Base-by-base conservation (phyloP, 192 early-diverging fungal genomes). In the Rhizophagus clarus region DNA sequence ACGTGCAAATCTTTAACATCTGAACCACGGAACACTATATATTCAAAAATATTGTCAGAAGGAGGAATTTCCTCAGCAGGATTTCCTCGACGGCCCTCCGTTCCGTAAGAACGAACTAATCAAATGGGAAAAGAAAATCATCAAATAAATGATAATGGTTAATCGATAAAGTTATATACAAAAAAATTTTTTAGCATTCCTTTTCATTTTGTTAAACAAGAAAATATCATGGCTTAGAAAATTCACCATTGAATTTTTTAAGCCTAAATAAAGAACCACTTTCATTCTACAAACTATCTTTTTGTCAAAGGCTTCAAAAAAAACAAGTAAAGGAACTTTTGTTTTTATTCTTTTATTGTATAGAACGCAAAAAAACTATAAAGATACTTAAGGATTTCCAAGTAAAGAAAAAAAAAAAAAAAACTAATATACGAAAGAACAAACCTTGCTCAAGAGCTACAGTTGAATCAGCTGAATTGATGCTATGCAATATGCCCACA, bases 1-100 rank as follows among this genome's bases (percentile, higher is more conserved):
- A 90, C 89, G 61, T 90, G 87, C 66, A 99, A 86, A 81, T 95
- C 94, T 85, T 95, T 93, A 73, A 99, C 93, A 80, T 99, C 98
- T 22, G 93, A 90, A 24, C 96, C 98, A 45, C 96, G 91, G 84
- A 99, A 99, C 34, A 96, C 93, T 79, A 99, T 97, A 79, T 90
- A 95, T 76, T 95, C 94, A 85, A 94, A 99, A 56, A 96, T 86
- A 81, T 94, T 92, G 45, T 95, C 93, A 22, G 91, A 91, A 0
- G 93, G 85, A n/a, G 92, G 93, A 74, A 99, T 95, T 83, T 98
- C 97, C 74, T 98, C 92, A 66, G 83, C 76, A 14, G 91, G 92
- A 76, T 94, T 91, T 15, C 88, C 87, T 66, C 88, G 85, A 34
- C 97, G 93, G 79, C 97, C 97, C 84, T 99, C 97, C 1, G 97